A percentile compares a stretch with the other conserved stretches of the same genome.
Evolutionary conservation across 108 stramenopile genomes (phyloP).

Genomic region (Cylindrotheca fusiformis): DNA sequence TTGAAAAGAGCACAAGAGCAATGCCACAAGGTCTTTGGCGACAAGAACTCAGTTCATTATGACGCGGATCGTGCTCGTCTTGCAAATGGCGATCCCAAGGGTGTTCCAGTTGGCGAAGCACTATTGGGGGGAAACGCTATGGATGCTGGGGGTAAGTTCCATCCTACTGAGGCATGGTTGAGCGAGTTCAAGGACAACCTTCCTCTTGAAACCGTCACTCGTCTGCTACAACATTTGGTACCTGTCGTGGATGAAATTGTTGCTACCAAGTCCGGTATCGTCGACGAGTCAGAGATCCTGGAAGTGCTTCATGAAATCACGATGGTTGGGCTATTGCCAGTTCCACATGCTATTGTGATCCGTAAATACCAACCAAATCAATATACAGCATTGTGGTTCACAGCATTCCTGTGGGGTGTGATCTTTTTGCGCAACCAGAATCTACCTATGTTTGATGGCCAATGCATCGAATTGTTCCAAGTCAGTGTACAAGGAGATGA

Average conservation of each 20-base stretch:
- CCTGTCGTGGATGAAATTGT: constrained; percentile 93
- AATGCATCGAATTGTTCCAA: constrained; percentile 86
- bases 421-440: constrained; percentile 93
- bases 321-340: constrained; percentile 93
- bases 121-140: constrained; percentile 38
- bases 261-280: constrained; percentile 58
- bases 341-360: constrained; percentile 98
- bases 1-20: constrained; percentile 68
- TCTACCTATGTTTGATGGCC: constrained; percentile 94
- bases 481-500: constrained; percentile 68
- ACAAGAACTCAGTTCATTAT: constrained; percentile 48
- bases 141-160: constrained; percentile 46
- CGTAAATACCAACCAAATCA: constrained; percentile 97
- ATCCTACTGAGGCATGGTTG: constrained; percentile 89
- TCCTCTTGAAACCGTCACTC: constrained; percentile 88
- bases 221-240: constrained; percentile 88
- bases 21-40: constrained; percentile 77
- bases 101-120: constrained; percentile 40
- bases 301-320: constrained; percentile 84
- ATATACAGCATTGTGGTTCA: constrained; percentile 97
- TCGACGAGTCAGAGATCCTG: constrained; percentile 90
- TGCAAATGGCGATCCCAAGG: constrained; percentile 55
- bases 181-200: constrained; percentile 78
- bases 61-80: constrained; percentile 57
- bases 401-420: constrained; percentile 98